Evolutionary conservation across 2,329 filamentous ascomycete species (phyloP).

Genomic region (Lecanosticta acicola): DNA sequence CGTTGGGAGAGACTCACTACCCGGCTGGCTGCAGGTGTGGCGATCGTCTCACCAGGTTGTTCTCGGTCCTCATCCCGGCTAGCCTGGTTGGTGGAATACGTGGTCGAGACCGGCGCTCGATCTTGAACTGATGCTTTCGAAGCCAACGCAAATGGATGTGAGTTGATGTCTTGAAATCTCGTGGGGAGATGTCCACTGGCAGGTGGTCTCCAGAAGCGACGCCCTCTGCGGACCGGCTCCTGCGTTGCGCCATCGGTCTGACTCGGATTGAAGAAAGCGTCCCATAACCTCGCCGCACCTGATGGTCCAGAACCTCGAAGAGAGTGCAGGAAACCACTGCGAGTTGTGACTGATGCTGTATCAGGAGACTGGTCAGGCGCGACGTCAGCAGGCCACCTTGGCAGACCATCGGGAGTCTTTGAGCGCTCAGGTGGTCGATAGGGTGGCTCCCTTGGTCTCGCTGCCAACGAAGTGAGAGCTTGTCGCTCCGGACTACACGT

Average conservation of each 20-base stretch:
- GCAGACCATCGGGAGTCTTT: conserved; percentile 27
- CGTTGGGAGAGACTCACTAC: conserved; percentile 14
- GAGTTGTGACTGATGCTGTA: not conserved
- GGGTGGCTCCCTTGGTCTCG: conserved; percentile 16
- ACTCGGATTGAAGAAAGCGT: not conserved
- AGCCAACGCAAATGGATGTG: not conserved
- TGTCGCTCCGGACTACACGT: not conserved
- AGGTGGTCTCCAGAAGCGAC: conserved; percentile 28
- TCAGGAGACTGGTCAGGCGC: not conserved
- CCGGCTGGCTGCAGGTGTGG: not conserved
- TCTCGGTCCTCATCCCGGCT: not conserved
- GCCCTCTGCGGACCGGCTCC: not conserved
- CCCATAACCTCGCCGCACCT: not conserved
- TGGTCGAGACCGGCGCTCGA: not conserved
- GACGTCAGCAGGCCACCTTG: conserved; percentile 24
- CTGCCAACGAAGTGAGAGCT: not conserved
- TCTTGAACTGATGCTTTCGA: not conserved
- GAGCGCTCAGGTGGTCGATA: conserved; percentile 21
- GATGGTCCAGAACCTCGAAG: conserved; percentile 1
- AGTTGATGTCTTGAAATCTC: not conserved
- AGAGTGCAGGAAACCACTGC: not conserved
- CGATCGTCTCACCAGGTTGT: not conserved
- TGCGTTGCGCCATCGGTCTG: not conserved
- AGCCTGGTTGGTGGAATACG: not conserved
- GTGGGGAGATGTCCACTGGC: conserved; percentile 27